Conservation (phyloP, 202 grass and related monocot genomes). For the Alloteropsis angusta region DNA sequence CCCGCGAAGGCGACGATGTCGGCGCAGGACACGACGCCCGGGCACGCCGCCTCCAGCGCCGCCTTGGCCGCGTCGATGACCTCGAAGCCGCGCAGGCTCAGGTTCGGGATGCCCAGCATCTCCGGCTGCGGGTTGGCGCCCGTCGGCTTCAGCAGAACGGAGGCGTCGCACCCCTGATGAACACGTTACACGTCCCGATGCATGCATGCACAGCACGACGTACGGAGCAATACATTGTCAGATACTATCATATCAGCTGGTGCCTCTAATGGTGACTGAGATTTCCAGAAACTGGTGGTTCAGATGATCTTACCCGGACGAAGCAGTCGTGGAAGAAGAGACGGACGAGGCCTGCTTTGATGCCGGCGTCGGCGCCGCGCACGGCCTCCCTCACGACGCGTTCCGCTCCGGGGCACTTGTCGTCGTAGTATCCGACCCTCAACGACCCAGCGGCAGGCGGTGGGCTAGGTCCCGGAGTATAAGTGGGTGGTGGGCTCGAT, state of each 20-base stretch:
- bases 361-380: constrained; percentile 15
- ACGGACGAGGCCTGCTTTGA: constrained; percentile 38
- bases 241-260: too few relatives aligned
- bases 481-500: not conserved
- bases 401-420: constrained; percentile 17
- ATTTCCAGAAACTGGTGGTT: too few relatives aligned
- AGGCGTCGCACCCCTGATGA: constrained; percentile 1
- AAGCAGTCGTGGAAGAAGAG: constrained; percentile 78
- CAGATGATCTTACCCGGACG: constrained; percentile 28
- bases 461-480: not conserved
- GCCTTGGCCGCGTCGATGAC: constrained; percentile 48
- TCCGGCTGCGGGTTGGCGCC: not conserved
- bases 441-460: constrained; percentile 2
- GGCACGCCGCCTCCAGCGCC: constrained; percentile 14
- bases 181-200: not conserved
- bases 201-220: too few relatives aligned
- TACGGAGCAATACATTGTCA: too few relatives aligned
- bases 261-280: too few relatives aligned
- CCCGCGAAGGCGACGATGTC: constrained; percentile 51
- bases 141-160: not conserved
- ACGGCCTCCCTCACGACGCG: constrained; percentile 7
- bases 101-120: constrained; percentile 6
- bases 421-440: constrained; percentile 14
- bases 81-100: constrained; percentile 34
- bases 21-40: constrained; percentile 35